Evolutionary conservation across 148 eudicot genomes (phyloP), one percentile per base, ranked within the genome.

Genomic region (Limonium bicolor): DNA sequence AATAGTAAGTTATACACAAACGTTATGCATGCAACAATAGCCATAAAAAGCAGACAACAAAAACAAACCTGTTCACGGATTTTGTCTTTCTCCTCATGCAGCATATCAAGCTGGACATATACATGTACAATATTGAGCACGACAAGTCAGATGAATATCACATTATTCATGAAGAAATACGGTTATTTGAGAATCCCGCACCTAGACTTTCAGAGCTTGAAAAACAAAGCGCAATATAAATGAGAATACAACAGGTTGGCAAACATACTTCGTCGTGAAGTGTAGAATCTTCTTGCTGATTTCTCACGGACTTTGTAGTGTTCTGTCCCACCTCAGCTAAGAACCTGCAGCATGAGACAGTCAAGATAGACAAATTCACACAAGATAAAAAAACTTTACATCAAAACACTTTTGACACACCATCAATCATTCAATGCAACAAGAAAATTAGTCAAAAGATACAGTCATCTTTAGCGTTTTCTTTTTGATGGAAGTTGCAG

Each of bases 31-130:
- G n/a, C n/a, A n/a, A n/a, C n/a, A n/a, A n/a, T n/a, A n/a, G n/a
- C n/a, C n/a, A 2, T 13, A 20, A 41, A 53, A 38, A 55, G 25
- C 3, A 43, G 40, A 47, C 11, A 37, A 6, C 15, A 46, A 26
- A 27, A 20, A 40, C 24, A 34, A 44, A 86, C 96, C 96, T 78
- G 78, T 45, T 67, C 75, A 42, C 63, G 61, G 40, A 64, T 46
- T 60, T 47, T 72, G 37, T 78, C 76, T 45, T 78, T 81, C 58
- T 86, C 96, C 65, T 81, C 93, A 60, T 81, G 87, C 31, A 86
- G 71, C 74, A 82, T 71, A 60, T 86, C 96, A 55, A 86, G 75
- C 96, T 86, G 93, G 24, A n/a, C n/a, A n/a, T n/a, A n/a, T n/a
- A n/a, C n/a, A n/a, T n/a, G n/a, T n/a, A n/a, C n/a, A n/a, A n/a